Evolutionary conservation across 129 eudicot species (phyloP), one percentile per base, ranked within the genome.

Genomic region (Helianthus tuberosus): DNA sequence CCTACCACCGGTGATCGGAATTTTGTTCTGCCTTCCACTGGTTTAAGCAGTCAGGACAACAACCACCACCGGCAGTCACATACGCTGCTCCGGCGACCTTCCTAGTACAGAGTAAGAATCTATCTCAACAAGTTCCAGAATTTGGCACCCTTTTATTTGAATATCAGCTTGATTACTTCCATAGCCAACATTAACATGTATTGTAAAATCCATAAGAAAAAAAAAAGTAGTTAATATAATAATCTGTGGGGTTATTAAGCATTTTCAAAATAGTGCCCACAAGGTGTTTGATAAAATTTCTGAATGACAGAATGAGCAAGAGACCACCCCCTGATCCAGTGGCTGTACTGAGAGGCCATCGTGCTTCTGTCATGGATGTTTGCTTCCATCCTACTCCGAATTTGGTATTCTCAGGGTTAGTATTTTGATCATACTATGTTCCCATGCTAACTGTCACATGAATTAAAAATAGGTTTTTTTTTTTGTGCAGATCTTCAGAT

Each of bases 321-420:
- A 81, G 96, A 53, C 93, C 97, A 9, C 88, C 98, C 12, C 98
- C 97, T 6, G 97, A 88, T 70, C 98, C 96, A 0, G 95, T 90
- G 53, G 86, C 96, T 16, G 97, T 93, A 16, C 77, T 93, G 57
- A 81, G 98, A 82, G 97, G 98, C 65, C 97, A 93, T 73, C 91
- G 96, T 41, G 89, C 97, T 74, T 86, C 97, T 0, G 97, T 93
- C 23, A 88, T 72, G 73, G 96, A 93, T 60, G 78, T 82, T 55
- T 90, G 93, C 73, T 93, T 90, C 75, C 98, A 93, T 78, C 86
- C 89, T n/a, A 75, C 86, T 13, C 85, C 75, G 58, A 84, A 78
- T 65, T 74, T 93, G 15, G 11, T 93, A 32, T 90, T 90, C 77
- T 74, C 87, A 6, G 96, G 98, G 96, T 83, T 70, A 14, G 6